Base-by-base conservation (phyloP, 2,329 filamentous ascomycete species). In the Hymenoscyphus infarciens region DNA sequence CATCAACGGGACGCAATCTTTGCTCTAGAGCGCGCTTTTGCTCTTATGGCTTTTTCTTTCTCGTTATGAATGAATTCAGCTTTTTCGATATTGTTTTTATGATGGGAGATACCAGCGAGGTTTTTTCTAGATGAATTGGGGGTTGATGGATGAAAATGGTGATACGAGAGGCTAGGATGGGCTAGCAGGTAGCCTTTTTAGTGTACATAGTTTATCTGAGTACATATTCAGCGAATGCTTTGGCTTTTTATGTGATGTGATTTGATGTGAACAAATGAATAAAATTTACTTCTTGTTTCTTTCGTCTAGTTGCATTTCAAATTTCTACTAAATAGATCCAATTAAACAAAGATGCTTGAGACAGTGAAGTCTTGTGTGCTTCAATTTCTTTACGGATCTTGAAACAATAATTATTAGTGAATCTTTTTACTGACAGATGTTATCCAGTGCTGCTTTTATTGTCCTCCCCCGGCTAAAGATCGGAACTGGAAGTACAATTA, bases 81-180 rank as follows among this genome's bases (percentile, higher is more conserved):
- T 25, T 52, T 52, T 52, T 22, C 19, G 45, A 52, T 52, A 25
- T 52, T 13, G 19, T 27, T 25, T 25, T 52, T 25, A 22, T 52
- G 19, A 52, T 52, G 45, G 45, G 45, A 38, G 45, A 52, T 52
- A 52, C 45, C 45, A 52, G 45, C 45, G 19, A 49, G 45, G 19
- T 25, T 8, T 4, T 49, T 49, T 45, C n/a, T n/a, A 19, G 45
- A 22, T 49, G 45, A 22, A 11, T 11, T 49, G 1, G 45, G 45
- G 22, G 39, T 19, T 19, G 19, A 10, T 52, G 45, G 45, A 49
- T 49, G 19, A 38, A 38, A 38, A 38, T 38, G 35, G 35, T 38
- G 45, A 6, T 13, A 11, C 7, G 2, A 1, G 11, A 25, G 45
- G 11, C 5, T 52, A 52, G 45, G 19, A 10, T 22, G 7, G 25